phyloP scores from a whole-genome alignment of 1,139 yeast genomes.

The Meyerozyma smithsonii region DNA sequence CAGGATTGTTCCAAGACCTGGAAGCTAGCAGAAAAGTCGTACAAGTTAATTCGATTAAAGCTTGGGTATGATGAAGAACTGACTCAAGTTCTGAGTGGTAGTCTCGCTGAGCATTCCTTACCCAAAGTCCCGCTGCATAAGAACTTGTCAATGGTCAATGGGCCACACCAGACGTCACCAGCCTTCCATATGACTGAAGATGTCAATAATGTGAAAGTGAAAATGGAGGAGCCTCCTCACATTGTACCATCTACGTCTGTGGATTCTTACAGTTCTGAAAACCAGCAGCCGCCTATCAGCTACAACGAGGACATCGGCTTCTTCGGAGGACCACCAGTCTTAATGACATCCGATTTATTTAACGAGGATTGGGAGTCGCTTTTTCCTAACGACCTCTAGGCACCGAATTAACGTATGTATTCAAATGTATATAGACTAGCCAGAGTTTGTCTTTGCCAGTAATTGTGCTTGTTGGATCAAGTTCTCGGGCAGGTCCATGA shows the following conservation, averaged over 20 bases:
- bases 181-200: background rate
- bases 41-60: constrained; percentile 34
- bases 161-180: background rate
- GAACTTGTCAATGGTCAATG: background rate
- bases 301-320: constrained; percentile 29
- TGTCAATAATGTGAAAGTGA: background rate
- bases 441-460: constrained; percentile 18
- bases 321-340: constrained; percentile 50
- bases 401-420: no score
- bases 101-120: background rate
- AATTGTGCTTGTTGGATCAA: constrained; percentile 26
- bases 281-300: background rate
- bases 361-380: constrained; percentile 49
- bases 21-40: constrained; percentile 47
- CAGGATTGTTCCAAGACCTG: constrained; percentile 42
- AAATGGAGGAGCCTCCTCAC: background rate
- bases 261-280: constrained; percentile 1
- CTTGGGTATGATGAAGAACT: constrained; percentile 7
- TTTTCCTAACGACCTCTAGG: constrained; percentile 36
- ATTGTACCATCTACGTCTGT: background rate
- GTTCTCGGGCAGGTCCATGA: constrained; percentile 35
- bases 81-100: background rate
- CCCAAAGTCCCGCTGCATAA: background rate
- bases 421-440: background rate
- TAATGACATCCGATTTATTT: constrained; percentile 48